phyloP scores from a whole-genome alignment of 441 rosid genomes.

The Hura crepitans region DNA sequence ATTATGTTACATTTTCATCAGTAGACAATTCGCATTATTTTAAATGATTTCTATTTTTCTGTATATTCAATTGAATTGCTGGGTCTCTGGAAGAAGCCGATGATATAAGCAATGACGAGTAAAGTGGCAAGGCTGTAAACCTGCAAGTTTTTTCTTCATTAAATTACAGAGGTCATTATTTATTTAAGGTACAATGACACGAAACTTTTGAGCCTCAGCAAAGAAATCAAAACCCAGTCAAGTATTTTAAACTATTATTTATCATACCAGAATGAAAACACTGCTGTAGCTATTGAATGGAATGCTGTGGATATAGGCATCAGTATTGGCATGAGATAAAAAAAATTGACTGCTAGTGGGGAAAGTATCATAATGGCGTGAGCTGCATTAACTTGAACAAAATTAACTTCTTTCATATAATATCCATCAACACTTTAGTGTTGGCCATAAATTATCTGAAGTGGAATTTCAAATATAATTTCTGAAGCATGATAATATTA shows the following conservation, averaged over 20 bases:
- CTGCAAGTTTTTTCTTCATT: not conserved
- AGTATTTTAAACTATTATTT: not conserved
- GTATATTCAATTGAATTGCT: not conserved
- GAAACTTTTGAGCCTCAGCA: constrained; percentile 4
- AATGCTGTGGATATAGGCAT: constrained; percentile 3
- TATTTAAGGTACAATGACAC: not conserved
- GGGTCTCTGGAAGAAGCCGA: not conserved
- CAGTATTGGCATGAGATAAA: not conserved
- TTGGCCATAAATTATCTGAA: not conserved
- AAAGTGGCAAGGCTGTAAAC: constrained; percentile 8
- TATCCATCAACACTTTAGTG: not conserved
- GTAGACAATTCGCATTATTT: not conserved
- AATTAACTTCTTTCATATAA: not conserved
- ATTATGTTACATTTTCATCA: not conserved
- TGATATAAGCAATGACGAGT: not conserved
- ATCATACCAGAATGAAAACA: constrained; percentile 13
- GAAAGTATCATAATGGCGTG: not conserved
- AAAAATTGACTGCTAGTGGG: not conserved
- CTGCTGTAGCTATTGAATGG: not conserved
- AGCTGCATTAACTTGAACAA: not conserved
- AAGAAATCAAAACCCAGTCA: constrained; percentile 3
- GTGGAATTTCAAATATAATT: not conserved
- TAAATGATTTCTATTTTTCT: not conserved
- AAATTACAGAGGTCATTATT: not conserved
- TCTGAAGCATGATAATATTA: not conserved